Evolutionary conservation across 2,329 filamentous ascomycete genomes (phyloP), one percentile per base, ranked within the genome.

Genomic region (Alternaria viburni): DNA sequence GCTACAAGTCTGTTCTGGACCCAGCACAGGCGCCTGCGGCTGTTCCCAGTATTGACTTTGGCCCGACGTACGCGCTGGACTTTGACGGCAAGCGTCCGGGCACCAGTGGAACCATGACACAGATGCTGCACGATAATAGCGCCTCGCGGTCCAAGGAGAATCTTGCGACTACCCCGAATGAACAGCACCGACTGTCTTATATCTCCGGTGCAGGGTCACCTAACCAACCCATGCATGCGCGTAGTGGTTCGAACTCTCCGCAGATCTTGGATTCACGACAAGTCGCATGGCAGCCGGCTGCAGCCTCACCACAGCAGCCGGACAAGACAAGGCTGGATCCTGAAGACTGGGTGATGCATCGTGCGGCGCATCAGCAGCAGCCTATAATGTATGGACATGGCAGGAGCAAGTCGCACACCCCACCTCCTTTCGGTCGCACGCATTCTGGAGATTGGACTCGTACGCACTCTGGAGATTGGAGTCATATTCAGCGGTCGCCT

Each of bases 321-420:
- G 78, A 83, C 13, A 84, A 85, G n/a, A 84, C 81, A 45, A 81
- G 80, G 9, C 75, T 97, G 12, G 91, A 90, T 5, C 86, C 93
- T 0, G 93, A 97, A 77, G 89, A 96, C 71, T 97, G 91, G 80
- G 93, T 97, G 6, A 89, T 93, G 71, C 90, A 95, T 70, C 89
- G 93, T 65, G 90, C 90, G 21, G 84, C 88, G 12, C 36, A 41
- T 41, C 79, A 82, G 45, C 82, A 83, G 5, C 83, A 85, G 10
- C 74, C 70, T 45, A 88, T 76, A 11, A 65, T 73, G 43, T 70
- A 71, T 54, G 81, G 83, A 1, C 90, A 93, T 74, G 86, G 86
- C 52, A 86, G 91, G 43, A 85, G 83, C 54, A 81, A 85, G 2
- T 89, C 89, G 2, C 81, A 81, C 13, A 82, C 81, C 21, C 76